Evolutionary conservation across 2,329 filamentous ascomycete species (phyloP).

Genomic region (Bipolaris victoriae): DNA sequence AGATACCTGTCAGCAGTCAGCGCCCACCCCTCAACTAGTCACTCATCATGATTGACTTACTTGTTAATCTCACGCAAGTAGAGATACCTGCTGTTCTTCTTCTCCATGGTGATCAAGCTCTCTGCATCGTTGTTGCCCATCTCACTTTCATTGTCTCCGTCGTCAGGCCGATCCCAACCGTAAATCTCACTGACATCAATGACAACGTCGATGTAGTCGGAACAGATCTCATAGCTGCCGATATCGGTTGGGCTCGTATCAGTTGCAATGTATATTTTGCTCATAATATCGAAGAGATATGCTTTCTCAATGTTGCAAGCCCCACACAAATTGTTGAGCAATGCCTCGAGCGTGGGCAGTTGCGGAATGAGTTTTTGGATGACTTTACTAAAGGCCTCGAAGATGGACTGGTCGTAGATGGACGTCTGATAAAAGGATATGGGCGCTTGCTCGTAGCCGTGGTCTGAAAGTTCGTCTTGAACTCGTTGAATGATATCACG

Average conservation of each 20-base stretch:
- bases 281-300: constrained; percentile 95
- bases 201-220: constrained; percentile 97
- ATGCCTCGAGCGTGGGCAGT: constrained; percentile 86
- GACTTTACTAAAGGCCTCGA: constrained; percentile 97
- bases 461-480: constrained; percentile 92
- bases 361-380: constrained; percentile 97
- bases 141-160: constrained; percentile 47
- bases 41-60: constrained; percentile 50
- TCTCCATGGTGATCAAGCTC: constrained; percentile 67
- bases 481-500: constrained; percentile 96
- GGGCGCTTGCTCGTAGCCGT: constrained; percentile 89
- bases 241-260: constrained; percentile 93
- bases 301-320: constrained; percentile 97
- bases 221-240: constrained; percentile 96
- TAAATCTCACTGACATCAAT: constrained; percentile 97
- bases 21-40: not conserved
- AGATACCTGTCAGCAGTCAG: constrained; percentile 63
- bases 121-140: constrained; percentile 62
- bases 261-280: constrained; percentile 98
- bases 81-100: constrained; percentile 64
- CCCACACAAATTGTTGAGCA: constrained; percentile 91
- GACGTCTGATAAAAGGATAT: constrained; percentile 96
- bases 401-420: constrained; percentile 98
- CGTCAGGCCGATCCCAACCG: constrained; percentile 66
- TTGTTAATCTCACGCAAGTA: constrained; percentile 71